These are phyloP conservation scores for Pisolithus sp. DNA, from an alignment of 768 basidiomycete species.

Conservation along the genomic window DNA sequence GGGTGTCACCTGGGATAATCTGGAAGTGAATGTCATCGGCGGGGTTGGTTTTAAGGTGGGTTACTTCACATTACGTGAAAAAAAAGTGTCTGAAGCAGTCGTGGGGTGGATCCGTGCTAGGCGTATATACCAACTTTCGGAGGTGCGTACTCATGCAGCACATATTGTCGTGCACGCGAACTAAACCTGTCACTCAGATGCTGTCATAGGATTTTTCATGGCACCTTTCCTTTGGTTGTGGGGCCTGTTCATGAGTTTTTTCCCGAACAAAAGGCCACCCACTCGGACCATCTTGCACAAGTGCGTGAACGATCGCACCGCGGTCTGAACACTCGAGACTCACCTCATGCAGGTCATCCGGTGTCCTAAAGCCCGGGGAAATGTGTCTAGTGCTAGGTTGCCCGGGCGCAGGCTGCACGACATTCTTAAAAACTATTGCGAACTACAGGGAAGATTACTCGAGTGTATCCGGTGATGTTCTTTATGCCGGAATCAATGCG, in stretches of 20 bases:
- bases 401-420: constrained; percentile 79
- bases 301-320: constrained; percentile 24
- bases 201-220: constrained; percentile 47
- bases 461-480: constrained; percentile 61
- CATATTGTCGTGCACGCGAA: not conserved
- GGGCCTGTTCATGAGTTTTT: constrained; percentile 32
- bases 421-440: constrained; percentile 79
- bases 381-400: constrained; percentile 85
- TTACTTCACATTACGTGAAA: not conserved
- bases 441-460: constrained; percentile 67
- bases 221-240: constrained; percentile 45
- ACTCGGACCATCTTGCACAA: constrained; percentile 56
- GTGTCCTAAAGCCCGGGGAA: constrained; percentile 70
- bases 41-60: constrained; percentile 50
- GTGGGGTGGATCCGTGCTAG: constrained; percentile 18
- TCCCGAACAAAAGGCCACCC: constrained; percentile 32
- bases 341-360: constrained; percentile 45
- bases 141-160: constrained; percentile 31
- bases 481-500: constrained; percentile 75
- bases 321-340: not conserved
- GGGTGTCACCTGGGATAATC: constrained; percentile 67
- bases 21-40: constrained; percentile 57
- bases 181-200: constrained; percentile 31
- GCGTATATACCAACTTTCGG: constrained; percentile 56
- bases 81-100: not conserved